These are phyloP conservation scores for Rhodotorula paludigena DNA, from an alignment of 768 basidiomycete species.

Conservation along the genomic window DNA sequence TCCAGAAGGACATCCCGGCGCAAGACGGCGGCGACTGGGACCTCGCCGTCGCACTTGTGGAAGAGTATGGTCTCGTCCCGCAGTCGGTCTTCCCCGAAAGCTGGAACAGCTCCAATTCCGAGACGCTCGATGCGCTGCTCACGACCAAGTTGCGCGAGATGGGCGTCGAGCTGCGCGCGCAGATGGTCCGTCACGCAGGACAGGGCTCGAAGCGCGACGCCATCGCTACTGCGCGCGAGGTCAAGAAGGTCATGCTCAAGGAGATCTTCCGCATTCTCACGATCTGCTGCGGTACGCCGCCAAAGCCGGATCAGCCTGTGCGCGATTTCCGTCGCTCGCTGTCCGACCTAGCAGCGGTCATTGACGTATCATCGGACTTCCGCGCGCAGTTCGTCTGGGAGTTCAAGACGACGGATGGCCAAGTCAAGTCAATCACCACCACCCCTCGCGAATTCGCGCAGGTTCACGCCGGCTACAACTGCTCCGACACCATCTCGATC, in stretches of 20 bases:
- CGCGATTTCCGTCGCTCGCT: background rate
- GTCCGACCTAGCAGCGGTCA: background rate
- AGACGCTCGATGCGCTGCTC: slow-evolving; percentile 68
- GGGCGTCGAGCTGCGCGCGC: slow-evolving; percentile 66
- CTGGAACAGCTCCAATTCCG: slow-evolving; percentile 67
- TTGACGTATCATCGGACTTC: accelerated
- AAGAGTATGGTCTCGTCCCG: slow-evolving; percentile 47
- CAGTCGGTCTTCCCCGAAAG: slow-evolving; percentile 54
- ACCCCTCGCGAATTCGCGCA: slow-evolving; percentile 77
- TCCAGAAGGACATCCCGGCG: slow-evolving; percentile 64
- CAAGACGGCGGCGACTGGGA: slow-evolving; percentile 59
- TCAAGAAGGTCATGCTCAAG: slow-evolving; percentile 77
- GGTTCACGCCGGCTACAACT: slow-evolving; percentile 49
- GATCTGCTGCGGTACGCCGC: slow-evolving; percentile 64
- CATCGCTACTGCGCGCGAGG: slow-evolving; percentile 55
- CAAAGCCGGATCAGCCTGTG: slow-evolving; percentile 56
- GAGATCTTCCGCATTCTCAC: slow-evolving; percentile 79
- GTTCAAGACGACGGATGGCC: slow-evolving; percentile 72
- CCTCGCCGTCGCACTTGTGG: slow-evolving; percentile 52
- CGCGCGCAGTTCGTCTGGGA: slow-evolving; percentile 69
- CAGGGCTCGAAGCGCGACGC: slow-evolving; percentile 36
- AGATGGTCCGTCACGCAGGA: slow-evolving; percentile 47
- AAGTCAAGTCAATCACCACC: slow-evolving; percentile 55
- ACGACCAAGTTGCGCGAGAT: slow-evolving; percentile 90
- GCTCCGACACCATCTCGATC: slow-evolving; percentile 67